Base-by-base conservation (phyloP, 306 rosid species). In the Senna tora region DNA sequence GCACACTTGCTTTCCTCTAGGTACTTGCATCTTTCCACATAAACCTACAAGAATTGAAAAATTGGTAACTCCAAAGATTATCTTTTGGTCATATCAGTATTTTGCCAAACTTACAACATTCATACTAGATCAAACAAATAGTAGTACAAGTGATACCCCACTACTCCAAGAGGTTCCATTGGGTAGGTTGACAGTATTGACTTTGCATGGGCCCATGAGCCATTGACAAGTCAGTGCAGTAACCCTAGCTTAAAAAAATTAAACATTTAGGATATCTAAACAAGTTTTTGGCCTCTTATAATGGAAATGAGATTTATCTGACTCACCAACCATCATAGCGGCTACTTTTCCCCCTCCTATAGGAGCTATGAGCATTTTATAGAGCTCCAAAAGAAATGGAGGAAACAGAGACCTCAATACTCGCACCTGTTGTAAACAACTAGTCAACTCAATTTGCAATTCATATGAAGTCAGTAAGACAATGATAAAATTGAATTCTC, bases 291-390 rank as follows among this genome's bases (percentile, higher is more conserved):
- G 63, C 69, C 55, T 49, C 14, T 63, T 6, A 58, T 2, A 38
- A 51, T 50, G 5, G 28, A 51, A 72, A 19, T 30, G 60, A 66
- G 57, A 53, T 9, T 45, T 19, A 33, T 62, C 36, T 14, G 32
- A 83, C 98, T 88, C 80, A 93, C 97, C 97, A 53, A 91, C 97
- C 98, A 91, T 94, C 75, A 87, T 60, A 52, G 97, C 92, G 7
- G 97, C 95, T 65, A 91, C 78, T 85, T 84, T 91, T 45, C 98
- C 98, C 17, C 86, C 87, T 57, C 85, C 91, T 47, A 94, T 19
- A 9, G 98, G 98, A 34, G 89, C 70, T 75, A 94, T 60, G 67
- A 94, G 84, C 71, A 84, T 53, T 65, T 78, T 83, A 84, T 89
- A 87, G 54, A 94, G 95, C 75, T 91, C 87, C 80, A 94, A 81